These are phyloP conservation scores for Yarrowia hollandica DNA, from an alignment of 805 yeast genomes.

Conservation along the genomic window DNA sequence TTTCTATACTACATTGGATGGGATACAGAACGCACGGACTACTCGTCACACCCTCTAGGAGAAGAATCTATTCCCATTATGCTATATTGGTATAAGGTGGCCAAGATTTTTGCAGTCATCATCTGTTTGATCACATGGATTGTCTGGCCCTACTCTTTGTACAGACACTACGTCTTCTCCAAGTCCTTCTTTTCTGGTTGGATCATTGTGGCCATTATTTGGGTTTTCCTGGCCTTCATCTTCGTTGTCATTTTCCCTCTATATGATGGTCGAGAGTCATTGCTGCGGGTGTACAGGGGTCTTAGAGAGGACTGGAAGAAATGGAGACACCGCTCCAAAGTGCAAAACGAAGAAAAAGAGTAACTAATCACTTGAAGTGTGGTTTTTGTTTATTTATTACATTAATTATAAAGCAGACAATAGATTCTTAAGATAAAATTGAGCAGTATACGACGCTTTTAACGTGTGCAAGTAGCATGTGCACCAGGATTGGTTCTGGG, in stretches of 20 bases:
- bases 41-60: constrained; percentile 27
- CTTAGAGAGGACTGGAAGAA: background rate
- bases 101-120: constrained; percentile 28
- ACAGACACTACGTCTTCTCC: constrained; percentile 64
- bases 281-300: background rate
- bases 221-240: constrained; percentile 56
- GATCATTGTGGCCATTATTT: constrained; percentile 70
- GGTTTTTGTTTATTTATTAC: constrained; percentile 6
- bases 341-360: background rate
- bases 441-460: background rate
- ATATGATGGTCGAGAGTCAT: constrained; percentile 45
- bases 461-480: background rate
- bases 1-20: constrained; percentile 28
- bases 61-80: constrained; percentile 29
- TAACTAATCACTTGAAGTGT: background rate
- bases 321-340: constrained; percentile 1
- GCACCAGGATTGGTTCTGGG: background rate
- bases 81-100: constrained; percentile 30
- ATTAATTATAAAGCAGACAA: constrained; percentile 5
- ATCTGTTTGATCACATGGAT: constrained; percentile 57
- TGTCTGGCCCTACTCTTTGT: constrained; percentile 86
- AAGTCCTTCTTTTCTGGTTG: constrained; percentile 75
- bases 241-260: constrained; percentile 46
- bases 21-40: constrained; percentile 17
- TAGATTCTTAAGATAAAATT: background rate